Base-by-base conservation (phyloP, 140 eudicot genomes). In the Ambrosia hybrid region DNA sequence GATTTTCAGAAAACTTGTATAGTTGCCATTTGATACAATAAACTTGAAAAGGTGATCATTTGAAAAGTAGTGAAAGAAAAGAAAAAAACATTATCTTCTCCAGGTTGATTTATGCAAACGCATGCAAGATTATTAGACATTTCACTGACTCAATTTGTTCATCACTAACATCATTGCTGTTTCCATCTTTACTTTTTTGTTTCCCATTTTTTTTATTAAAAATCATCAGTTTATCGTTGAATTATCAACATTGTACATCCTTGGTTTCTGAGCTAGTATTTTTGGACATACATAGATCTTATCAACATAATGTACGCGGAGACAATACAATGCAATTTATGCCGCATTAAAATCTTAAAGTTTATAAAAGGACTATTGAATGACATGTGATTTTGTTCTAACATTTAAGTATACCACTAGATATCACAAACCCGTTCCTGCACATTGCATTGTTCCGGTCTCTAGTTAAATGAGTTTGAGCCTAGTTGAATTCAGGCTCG, bases 81-180 rank as follows among this genome's bases (percentile, higher is more conserved):
- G 38, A 55, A 15, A 33, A 60, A 14, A 38, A 55, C 65, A 72
- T 39, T 37, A 72, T 72, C 83, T 48, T 72, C 78, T 66, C 65
- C 57, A 13, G 69, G 68, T 72, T 78, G 78, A 78, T 78, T 64
- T 72, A 65, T 72, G 74, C 78, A 78, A 67, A 72, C 74, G 74
- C 78, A 78, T 78, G 82, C 70, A 66, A 26, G 14, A 79, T 79
- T 79, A 73, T 49, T 79, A 79, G 83, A 79, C 83, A 79, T 48
- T 57, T 79, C 83, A 79, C 83, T 79, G 70, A 66, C 83, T 78
- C 70, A 57, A 57, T 43, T 43, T 43, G 46, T 57, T 65, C 78
- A 57, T 57, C 68, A 38, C 58, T 70, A 66, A 59, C 83, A 79
- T 79, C 79, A 79, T 79, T 79, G 79, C 39, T 43, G 83, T 79